Evolutionary conservation across 495 filamentous ascomycete species (phyloP), one percentile per base, ranked within the genome.

Genomic region (Zalerion maritima): DNA sequence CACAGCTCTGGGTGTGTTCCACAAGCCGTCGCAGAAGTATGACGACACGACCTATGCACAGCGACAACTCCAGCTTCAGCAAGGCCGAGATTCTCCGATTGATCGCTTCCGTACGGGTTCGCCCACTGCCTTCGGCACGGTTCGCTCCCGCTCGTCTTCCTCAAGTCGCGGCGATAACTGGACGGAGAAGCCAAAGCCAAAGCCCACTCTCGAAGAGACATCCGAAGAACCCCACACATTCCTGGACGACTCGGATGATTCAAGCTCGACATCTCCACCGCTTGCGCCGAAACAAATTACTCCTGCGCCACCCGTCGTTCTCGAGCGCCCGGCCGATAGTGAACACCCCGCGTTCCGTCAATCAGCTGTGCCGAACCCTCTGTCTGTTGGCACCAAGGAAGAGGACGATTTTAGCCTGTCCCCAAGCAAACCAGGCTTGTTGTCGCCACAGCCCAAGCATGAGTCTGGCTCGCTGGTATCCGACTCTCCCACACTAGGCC

Each of bases 1-100:
- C 8, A 91, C 85, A 1, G 81, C 81, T 3, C 64, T 83, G 51
- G 81, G 81, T 10, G 63, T 82, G 1, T 92, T 92, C 55, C 76
- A 85, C 31, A 83, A 83, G 38, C 81, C 85, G 2, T 56, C 50
- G 13, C 67, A 75, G 22, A 60, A 67, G 6, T 93, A 85, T 31
- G 79, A 89, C 40, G 85, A 94, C 41, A 71, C 78, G 21, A 79
- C 81, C 40, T 94, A 86, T 34, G 69, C 77, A 6, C 75, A 85
- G 40, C 74, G 85, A 18, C 81, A 91, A 40, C 49, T 80, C 18
- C 75, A 78, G 43, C 66, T 89, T 54, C 79, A 82, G 30, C 69
- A 79, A 45, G 78, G 75, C 14, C 63, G 65, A 14, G 62, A 69
- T 23, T 62, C 59, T 6, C 60, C 64, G 3, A 59, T 50, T 0